Evolutionary conservation across 2,329 filamentous ascomycete species (phyloP), one percentile per base, ranked within the genome.

Genomic region (Neofusicoccum ribis): DNA sequence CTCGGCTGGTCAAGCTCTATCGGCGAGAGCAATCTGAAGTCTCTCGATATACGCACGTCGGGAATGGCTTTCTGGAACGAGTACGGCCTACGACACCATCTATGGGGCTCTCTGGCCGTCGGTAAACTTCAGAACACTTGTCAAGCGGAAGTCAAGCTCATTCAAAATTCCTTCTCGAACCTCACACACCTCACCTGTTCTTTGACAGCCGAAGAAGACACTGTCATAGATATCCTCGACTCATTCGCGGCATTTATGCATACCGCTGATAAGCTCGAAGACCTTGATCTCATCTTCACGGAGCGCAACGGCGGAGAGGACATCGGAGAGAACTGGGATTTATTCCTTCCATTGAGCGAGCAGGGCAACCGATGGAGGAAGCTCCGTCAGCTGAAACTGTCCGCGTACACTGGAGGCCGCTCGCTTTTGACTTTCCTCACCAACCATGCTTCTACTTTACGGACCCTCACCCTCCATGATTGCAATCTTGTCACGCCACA

Each of bases 31-130:
- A 59, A 37, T 15, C 11, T 59, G 7, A 46, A 47, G 11, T n/a
- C 56, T 14, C 41, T 59, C 41, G 56, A 59, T 11, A 59, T 59
- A 39, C 41, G 56, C 31, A 59, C 56, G 5, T 59, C 56, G 34
- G 56, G 56, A 14, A 14, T 46, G 5, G 56, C 56, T 17, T 59
- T 59, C 27, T 59, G 56, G 56, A 47, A 44, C 41, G 56, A 46
- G 41, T 20, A 46, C 11, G 56, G 41, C 4, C 41, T 59, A 1
- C 56, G 41, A 3, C 17, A 59, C 2, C n/a, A 59, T 20, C 41
- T 59, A 8, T 59, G 56, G 56, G 56, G 56, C 3, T 34, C 41
- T 27, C n/a, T 58, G 54, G n/a, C 20, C 20, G 44, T 36, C 15
- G 56, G 41, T 5, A 47, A 12, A 1, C 41, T 47, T 6, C 20